These are phyloP conservation scores for Stenocarpella maydis DNA, from an alignment of 2,329 filamentous ascomycete genomes.

Conservation along the genomic window DNA sequence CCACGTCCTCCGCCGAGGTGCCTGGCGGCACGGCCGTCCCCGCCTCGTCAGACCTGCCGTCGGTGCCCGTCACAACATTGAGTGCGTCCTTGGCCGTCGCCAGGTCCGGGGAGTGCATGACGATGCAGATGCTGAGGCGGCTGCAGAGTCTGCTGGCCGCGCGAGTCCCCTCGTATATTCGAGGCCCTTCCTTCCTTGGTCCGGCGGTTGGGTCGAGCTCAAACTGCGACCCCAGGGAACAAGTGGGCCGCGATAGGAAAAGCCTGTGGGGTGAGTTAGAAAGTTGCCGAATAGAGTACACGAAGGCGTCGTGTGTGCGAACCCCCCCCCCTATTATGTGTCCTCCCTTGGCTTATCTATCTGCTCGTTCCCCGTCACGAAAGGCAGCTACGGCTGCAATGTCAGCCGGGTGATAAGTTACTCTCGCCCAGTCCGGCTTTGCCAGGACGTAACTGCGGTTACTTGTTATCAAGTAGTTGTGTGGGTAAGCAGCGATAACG, in stretches of 20 bases:
- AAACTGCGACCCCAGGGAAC: slow-evolving; percentile 1
- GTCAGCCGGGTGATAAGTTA: slow-evolving; percentile 22
- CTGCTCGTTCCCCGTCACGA: neutral
- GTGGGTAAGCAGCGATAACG: slow-evolving; percentile 21
- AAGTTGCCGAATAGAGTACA: neutral
- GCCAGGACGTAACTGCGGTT: slow-evolving; percentile 13
- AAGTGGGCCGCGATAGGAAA: neutral
- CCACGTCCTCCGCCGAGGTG: neutral
- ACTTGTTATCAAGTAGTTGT: too few species aligned
- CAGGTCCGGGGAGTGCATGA: slow-evolving; percentile 9
- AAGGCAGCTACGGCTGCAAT: neutral
- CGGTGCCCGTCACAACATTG: neutral
- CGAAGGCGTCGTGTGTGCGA: slow-evolving; percentile 1
- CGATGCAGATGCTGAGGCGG: neutral
- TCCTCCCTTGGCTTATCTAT: slow-evolving; percentile 15
- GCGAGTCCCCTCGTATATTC: neutral
- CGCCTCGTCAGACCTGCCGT: slow-evolving; percentile 4
- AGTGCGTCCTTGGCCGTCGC: neutral
- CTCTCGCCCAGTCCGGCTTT: slow-evolving; percentile 1
- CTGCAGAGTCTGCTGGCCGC: neutral
- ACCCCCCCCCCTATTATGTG: neutral
- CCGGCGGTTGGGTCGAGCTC: neutral
- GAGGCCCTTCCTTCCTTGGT: neutral
- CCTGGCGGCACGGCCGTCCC: neutral
- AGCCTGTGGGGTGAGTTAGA: neutral